These are phyloP conservation scores for Myxozyma neglecta DNA, from an alignment of 805 yeast genomes.

Conservation along the genomic window DNA sequence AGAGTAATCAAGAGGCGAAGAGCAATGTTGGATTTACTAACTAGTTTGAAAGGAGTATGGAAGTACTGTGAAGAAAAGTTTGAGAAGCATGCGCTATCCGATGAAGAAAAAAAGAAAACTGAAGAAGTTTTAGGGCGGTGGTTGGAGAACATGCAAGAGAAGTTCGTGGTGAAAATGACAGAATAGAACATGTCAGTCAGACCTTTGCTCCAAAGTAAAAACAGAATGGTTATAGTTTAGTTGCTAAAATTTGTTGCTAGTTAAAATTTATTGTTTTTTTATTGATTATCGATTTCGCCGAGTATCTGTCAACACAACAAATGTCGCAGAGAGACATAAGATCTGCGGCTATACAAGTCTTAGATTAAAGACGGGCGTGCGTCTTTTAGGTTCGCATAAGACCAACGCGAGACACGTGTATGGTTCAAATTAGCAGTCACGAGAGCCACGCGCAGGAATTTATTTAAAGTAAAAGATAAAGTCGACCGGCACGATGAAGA, in stretches of 20 bases:
- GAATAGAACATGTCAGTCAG: background rate
- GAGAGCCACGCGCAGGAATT: background rate
- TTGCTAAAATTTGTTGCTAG: too few relatives aligned
- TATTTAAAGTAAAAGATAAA: background rate
- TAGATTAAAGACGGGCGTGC: background rate
- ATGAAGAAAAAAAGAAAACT: background rate
- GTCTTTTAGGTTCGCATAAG: background rate
- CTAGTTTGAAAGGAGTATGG: slow-evolving; percentile 12
- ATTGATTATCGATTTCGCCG: too few relatives aligned
- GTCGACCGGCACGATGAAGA: background rate
- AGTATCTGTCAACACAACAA: too few relatives aligned
- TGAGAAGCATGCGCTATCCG: background rate
- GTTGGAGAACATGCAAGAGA: slow-evolving; percentile 12
- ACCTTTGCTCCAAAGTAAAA: too few relatives aligned
- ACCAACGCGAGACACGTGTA: too few relatives aligned
- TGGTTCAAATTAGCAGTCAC: background rate
- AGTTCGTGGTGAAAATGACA: slow-evolving; percentile 17
- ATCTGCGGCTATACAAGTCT: too few relatives aligned
- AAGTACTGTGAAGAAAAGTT: slow-evolving; percentile 8
- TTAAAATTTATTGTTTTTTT: too few relatives aligned
- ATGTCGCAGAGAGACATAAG: too few relatives aligned
- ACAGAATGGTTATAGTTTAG: too few relatives aligned
- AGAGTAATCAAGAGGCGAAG: slow-evolving; percentile 12
- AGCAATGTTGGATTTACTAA: slow-evolving; percentile 9
- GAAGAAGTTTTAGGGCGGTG: slow-evolving; percentile 12